Evolutionary conservation across 495 filamentous ascomycete genomes (phyloP), one percentile per base, ranked within the genome.

Genomic region (Jackrogersella multiformis): DNA sequence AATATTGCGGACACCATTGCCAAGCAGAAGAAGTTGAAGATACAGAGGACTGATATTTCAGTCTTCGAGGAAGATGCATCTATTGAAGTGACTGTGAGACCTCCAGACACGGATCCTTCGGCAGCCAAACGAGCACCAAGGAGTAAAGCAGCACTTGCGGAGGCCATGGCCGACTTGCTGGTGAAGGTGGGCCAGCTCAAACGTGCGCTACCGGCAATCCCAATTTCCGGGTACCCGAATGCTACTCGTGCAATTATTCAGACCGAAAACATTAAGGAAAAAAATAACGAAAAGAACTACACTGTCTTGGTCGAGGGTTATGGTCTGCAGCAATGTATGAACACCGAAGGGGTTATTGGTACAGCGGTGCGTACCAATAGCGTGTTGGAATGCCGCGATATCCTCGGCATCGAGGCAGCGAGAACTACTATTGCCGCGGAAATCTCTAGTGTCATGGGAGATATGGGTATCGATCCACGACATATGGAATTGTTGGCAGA

Each of bases 401-500:
- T 98, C n/a, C 87, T 99, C 18, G 95, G 95, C 56, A 98, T 99
- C 66, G 95, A 99, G 79, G 95, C 96, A 6, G 95, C 95, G 10
- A 89, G 93, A 41, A 83, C 81, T 8, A 94, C 91, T 12, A 96
- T 97, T 71, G 86, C 93, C 41, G 80, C 78, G 15, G 93, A 97
- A 80, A 96, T 97, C 72, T 78, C 81, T 49, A 76, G 76, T 18
- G 93, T 97, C 73, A 97, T 97, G 93, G 86, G 82, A 44, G 86
- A 88, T 72, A 97, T 99, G 95, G 87, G 88, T 79, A 97, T 99
- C 68, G 95, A 99, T 81, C 95, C 95, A 24, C 90, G 96, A 30
- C 95, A 99, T 84, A 97, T 99, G 94, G 91, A 97, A 75, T 86
- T 99, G 6, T 85, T 99, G 13, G 94, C 95, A n/a, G 96, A 99